Conservation (phyloP, 176 grass and related monocot species). For the Bolboschoenus planiculmis region DNA sequence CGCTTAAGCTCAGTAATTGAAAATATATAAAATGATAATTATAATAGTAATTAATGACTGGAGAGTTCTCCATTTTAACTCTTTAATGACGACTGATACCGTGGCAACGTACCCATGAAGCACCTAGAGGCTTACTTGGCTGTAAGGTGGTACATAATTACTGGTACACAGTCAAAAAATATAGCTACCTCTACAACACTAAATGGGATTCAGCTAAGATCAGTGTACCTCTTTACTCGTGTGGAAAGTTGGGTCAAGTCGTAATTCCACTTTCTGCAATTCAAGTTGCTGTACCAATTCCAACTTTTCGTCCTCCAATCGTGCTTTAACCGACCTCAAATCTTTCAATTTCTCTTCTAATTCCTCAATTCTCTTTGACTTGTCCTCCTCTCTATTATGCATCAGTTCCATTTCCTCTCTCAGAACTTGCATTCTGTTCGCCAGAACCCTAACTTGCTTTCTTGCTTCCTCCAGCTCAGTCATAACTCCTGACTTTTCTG, state of each 20-base stretch:
- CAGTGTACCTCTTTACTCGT: slow-evolving; percentile 50
- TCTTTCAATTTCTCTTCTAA: slow-evolving; percentile 51
- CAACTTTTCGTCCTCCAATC: slow-evolving; percentile 55
- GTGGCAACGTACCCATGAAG: neutral
- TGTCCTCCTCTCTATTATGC: slow-evolving; percentile 34
- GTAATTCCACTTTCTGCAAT: slow-evolving; percentile 27
- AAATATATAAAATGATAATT: neutral
- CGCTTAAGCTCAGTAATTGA: neutral
- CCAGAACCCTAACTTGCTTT: slow-evolving; percentile 50
- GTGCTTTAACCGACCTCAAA: slow-evolving; percentile 47
- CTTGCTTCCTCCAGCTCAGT: slow-evolving; percentile 50
- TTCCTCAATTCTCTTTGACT: slow-evolving; percentile 40
- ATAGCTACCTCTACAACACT: slow-evolving; percentile 19
- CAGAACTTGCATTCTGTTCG: slow-evolving; percentile 43
- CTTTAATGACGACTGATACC: neutral
- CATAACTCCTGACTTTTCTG: slow-evolving; percentile 36
- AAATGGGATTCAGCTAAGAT: slow-evolving; percentile 26
- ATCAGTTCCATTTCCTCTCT: slow-evolving; percentile 34
- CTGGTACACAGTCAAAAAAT: slow-evolving; percentile 12
- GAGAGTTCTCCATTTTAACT: neutral
- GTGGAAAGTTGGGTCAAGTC: slow-evolving; percentile 36
- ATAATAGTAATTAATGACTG: neutral
- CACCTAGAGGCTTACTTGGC: neutral
- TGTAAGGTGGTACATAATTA: neutral
- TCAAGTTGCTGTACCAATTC: slow-evolving; percentile 55